Evolutionary conservation across 345 rosid genomes (phyloP), one percentile per base, ranked within the genome.

Genomic region (Turnera subulata): DNA sequence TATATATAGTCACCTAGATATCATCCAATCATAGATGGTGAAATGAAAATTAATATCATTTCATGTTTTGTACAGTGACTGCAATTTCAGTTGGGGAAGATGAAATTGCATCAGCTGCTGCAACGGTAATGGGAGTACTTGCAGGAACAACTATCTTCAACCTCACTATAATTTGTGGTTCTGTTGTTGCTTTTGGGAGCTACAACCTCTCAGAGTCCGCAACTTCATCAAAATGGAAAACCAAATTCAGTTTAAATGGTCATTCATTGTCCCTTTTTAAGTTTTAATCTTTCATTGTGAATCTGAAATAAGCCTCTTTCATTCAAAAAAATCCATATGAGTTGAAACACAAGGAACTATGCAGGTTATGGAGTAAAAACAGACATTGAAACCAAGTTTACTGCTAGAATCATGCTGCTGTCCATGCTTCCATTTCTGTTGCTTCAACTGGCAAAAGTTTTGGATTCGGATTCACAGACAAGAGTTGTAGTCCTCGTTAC

Each of bases 301-400:
- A n/a, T n/a, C n/a, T n/a, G n/a, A n/a, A n/a, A n/a, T n/a, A n/a
- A n/a, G n/a, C n/a, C n/a, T n/a, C n/a, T n/a, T n/a, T n/a, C n/a
- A n/a, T n/a, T n/a, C n/a, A n/a, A n/a, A n/a, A n/a, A n/a, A n/a
- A n/a, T n/a, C n/a, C n/a, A n/a, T n/a, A n/a, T n/a, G n/a, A n/a
- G n/a, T n/a, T n/a, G 13, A 18, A 14, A 46, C 22, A 4, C 12
- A 3, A 4, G 4, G 8, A 17, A 18, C 14, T 7, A 11, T 64
- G 64, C 74, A 81, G 81, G 74, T 22, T 78, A 73, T 50, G 79
- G 86, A 7, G 79, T 81, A n/a, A 49, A 23, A 57, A 76, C 76
- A 4, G 83, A 78, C 58, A 9, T 0, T 6, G 61, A 71, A 29
- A 76, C 83, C 13, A 81, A 47, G 47, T 15, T 45, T 44, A 62